These are phyloP conservation scores for Candida frijolesensis DNA, from an alignment of 1,139 yeast genomes.

Conservation along the genomic window DNA sequence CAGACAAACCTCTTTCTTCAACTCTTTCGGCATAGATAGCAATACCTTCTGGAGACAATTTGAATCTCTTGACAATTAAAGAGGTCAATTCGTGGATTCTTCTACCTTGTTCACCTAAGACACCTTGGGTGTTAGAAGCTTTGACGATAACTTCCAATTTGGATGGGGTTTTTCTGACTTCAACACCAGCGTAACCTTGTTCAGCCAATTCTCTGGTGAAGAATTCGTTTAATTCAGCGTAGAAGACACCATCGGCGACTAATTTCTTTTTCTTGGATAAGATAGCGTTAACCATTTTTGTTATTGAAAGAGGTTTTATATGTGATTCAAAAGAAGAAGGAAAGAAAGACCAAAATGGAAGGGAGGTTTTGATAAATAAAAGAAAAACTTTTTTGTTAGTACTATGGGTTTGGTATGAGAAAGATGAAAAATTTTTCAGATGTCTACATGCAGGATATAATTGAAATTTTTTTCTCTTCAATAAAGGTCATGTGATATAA, in stretches of 20 bases:
- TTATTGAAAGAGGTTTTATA: conserved; percentile 2
- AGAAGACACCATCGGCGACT: conserved; percentile 99
- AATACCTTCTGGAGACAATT: conserved; percentile 90
- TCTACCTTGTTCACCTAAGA: conserved; percentile 99
- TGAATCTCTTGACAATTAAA: conserved; percentile 98
- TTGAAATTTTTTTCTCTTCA: not conserved
- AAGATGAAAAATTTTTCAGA: conserved; percentile 4
- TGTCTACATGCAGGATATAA: not conserved
- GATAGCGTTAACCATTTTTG: conserved; percentile 50
- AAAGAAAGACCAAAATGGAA: not conserved
- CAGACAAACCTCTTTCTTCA: conserved; percentile 99
- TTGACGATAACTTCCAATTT: conserved; percentile 98
- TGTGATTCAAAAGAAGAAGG: not conserved
- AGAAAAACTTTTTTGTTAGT: not conserved
- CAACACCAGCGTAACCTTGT: conserved; percentile 99
- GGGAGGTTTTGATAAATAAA: not conserved
- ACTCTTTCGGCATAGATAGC: conserved; percentile 98
- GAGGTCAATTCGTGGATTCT: conserved; percentile 99
- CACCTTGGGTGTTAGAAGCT: conserved; percentile 99
- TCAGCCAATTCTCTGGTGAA: conserved; percentile 99
- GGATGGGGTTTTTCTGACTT: conserved; percentile 98
- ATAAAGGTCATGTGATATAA: not conserved
- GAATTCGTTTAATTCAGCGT: conserved; percentile 99
- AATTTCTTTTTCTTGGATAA: conserved; percentile 86
- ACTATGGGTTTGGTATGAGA: not conserved